Conservation (phyloP, 1,284 basidiomycete genomes). For the Taiwanofungus camphoratus region DNA sequence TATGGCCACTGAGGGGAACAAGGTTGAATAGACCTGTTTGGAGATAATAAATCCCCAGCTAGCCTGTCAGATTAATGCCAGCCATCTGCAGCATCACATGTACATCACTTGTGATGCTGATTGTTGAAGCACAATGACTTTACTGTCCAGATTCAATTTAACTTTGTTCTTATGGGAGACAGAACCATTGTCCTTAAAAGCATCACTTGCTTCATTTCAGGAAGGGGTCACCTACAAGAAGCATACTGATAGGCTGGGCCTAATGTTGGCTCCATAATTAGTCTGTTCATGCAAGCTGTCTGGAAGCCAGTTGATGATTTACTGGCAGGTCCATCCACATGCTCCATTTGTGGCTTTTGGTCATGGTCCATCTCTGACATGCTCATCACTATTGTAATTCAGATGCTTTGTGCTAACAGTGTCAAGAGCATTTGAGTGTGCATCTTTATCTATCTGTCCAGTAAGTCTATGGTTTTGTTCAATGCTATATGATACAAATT, state of each 20-base stretch:
- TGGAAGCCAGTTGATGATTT: no score
- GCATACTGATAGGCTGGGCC: no score
- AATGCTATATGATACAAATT: no score
- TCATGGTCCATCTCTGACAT: not conserved
- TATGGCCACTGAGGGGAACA: conserved; percentile 11
- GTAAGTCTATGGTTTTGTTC: no score
- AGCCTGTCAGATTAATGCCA: not conserved
- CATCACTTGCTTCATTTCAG: not conserved
- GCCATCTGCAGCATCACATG: not conserved
- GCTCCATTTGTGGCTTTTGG: not conserved
- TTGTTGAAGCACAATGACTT: conserved; percentile 11
- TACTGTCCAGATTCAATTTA: no score
- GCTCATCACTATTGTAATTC: not conserved
- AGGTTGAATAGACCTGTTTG: conserved; percentile 17
- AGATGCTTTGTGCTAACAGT: not conserved
- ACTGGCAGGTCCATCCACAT: no score
- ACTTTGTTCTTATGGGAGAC: no score
- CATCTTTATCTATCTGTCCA: not conserved
- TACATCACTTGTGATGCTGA: conserved; percentile 7
- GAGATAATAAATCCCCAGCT: conserved; percentile 20
- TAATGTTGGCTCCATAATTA: no score
- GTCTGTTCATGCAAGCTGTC: no score
- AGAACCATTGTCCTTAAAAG: not conserved
- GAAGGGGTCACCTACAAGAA: no score
- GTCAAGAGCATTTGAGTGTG: not conserved